Conservation (phyloP, 1,284 basidiomycete species). For the Ustilago crameri region DNA sequence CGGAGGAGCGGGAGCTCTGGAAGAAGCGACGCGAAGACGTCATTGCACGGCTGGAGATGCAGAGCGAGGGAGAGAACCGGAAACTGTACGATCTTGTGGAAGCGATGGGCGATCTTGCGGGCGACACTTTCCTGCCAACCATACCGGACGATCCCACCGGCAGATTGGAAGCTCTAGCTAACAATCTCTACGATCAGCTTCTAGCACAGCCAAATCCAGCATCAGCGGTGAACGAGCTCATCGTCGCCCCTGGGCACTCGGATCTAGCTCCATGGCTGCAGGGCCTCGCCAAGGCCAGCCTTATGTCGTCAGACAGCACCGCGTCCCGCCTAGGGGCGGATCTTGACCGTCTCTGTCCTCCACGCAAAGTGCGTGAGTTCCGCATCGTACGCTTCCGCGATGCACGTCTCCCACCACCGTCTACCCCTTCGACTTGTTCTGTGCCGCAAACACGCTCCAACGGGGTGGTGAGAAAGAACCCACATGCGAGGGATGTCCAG, state of each 20-base stretch:
- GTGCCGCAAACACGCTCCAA: not conserved
- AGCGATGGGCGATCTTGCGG: slow-evolving; percentile 20
- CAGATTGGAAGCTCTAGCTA: slow-evolving; percentile 20
- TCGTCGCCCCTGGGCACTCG: slow-evolving; percentile 14
- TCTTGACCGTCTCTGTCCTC: slow-evolving; percentile 76
- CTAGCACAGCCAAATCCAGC: slow-evolving; percentile 11
- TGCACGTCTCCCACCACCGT: slow-evolving; percentile 67
- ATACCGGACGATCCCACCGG: slow-evolving; percentile 27
- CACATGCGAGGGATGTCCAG: slow-evolving; percentile 49
- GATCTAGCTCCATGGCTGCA: slow-evolving; percentile 23
- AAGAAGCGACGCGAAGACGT: slow-evolving; percentile 71
- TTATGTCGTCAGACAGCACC: slow-evolving; percentile 8
- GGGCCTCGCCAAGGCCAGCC: slow-evolving; percentile 11
- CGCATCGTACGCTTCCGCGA: slow-evolving; percentile 82
- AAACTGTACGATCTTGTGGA: slow-evolving; percentile 40
- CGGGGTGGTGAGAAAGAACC: slow-evolving; percentile 21
- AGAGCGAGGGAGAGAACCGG: slow-evolving; percentile 20
- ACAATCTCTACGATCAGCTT: slow-evolving; percentile 21
- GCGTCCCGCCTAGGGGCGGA: not conserved
- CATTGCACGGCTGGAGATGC: slow-evolving; percentile 21
- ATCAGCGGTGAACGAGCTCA: slow-evolving; percentile 23
- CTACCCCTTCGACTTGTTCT: not conserved
- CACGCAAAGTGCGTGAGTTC: slow-evolving; percentile 82
- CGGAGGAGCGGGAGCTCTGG: slow-evolving; percentile 74
- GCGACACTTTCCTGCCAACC: slow-evolving; percentile 30